phyloP scores from a whole-genome alignment of 2,329 filamentous ascomycete species.

The Amauroascus verrucosus region DNA sequence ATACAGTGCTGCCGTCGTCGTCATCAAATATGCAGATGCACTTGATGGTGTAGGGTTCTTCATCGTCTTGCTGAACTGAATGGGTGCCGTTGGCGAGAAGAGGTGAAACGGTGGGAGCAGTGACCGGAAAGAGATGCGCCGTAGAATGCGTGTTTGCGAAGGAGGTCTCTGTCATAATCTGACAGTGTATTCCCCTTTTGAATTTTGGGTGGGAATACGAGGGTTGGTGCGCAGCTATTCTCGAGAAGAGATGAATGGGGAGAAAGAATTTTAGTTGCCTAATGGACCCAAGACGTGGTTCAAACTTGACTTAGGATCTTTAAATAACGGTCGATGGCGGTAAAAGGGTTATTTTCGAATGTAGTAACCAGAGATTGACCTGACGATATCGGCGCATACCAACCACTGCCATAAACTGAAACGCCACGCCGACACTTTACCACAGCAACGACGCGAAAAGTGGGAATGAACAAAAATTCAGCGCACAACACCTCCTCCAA shows the following conservation, averaged over 20 bases:
- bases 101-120: conserved; percentile 34
- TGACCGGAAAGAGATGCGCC: conserved; percentile 39
- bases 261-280: neutral
- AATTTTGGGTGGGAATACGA: conserved; percentile 6
- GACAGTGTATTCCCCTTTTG: conserved; percentile 40
- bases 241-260: neutral
- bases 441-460: neutral
- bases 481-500: neutral
- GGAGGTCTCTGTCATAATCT: conserved; percentile 47
- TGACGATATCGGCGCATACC: conserved; percentile 5
- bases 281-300: neutral
- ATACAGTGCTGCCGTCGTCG: conserved; percentile 95
- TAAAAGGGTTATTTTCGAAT: neutral
- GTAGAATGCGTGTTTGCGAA: conserved; percentile 40
- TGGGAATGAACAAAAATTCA: neutral
- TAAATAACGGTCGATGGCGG: neutral
- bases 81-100: conserved; percentile 34
- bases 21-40: conserved; percentile 90
- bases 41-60: conserved; percentile 72
- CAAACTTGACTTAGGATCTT: neutral
- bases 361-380: neutral
- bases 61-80: conserved; percentile 34
- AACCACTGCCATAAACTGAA: conserved; percentile 3
- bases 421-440: neutral
- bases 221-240: neutral